A percentile compares a stretch with the other conserved stretches of the same genome.
These are phyloP conservation scores for Cladophialophora bantiana DNA, from an alignment of 2,329 filamentous ascomycete genomes.

Conservation along the genomic window DNA sequence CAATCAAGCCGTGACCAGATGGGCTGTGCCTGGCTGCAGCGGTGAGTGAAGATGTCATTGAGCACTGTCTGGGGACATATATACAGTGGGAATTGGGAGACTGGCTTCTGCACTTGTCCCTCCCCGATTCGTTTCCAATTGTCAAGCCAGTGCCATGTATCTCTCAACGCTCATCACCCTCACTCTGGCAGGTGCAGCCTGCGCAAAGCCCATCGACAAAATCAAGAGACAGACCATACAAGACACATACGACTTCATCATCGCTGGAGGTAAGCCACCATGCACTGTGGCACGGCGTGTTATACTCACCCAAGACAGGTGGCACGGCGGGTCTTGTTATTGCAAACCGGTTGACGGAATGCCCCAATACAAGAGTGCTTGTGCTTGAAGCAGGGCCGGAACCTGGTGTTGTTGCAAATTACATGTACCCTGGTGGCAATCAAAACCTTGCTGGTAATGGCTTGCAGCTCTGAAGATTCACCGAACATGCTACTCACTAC, in stretches of 20 bases:
- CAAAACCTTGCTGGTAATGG: conserved; percentile 32
- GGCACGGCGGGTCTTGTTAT: conserved; percentile 42
- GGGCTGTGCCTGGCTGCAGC: neutral
- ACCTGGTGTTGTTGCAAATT: conserved; percentile 40
- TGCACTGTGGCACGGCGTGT: neutral
- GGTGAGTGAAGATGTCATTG: neutral
- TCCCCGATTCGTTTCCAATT: neutral
- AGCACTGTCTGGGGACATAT: conserved; percentile 4
- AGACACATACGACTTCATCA: conserved; percentile 36
- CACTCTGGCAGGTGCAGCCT: conserved; percentile 6
- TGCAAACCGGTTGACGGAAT: conserved; percentile 40
- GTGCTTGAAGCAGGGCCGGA: conserved; percentile 39
- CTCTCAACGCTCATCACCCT: conserved; percentile 4
- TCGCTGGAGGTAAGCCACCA: conserved; percentile 33
- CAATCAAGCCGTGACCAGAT: neutral
- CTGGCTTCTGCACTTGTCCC: neutral
- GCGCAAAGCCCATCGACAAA: conserved; percentile 13
- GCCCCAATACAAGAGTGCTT: conserved; percentile 28
- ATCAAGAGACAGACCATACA: conserved; percentile 22
- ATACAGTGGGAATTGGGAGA: neutral
- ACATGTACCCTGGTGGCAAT: conserved; percentile 40
- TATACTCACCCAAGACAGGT: conserved; percentile 29
- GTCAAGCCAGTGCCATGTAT: conserved; percentile 10
- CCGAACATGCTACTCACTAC: neutral
- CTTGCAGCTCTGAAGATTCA: neutral